A percentile compares a stretch with the other conserved stretches of the same genome.
Conservation (phyloP, 2,329 filamentous ascomycete genomes). For the Pseudogymnoascus sp. region DNA sequence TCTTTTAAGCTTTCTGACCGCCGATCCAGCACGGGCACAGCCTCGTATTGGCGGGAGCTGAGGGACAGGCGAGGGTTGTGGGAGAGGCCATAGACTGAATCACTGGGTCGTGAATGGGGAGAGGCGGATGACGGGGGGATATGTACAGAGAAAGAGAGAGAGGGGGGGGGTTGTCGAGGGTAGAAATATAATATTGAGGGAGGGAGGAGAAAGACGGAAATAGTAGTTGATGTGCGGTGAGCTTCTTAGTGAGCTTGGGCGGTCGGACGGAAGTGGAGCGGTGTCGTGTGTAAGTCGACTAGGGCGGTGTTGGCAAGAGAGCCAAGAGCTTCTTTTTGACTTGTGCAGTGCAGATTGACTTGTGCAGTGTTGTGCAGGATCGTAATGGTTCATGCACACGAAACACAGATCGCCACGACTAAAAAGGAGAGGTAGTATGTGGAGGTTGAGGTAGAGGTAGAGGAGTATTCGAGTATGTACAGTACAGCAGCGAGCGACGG, state of each 20-base stretch:
- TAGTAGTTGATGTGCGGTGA: slow-evolving; percentile 4
- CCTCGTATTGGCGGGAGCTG: background rate
- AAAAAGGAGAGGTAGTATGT: background rate
- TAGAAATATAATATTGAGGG: background rate
- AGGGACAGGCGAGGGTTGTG: background rate
- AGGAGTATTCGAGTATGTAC: background rate
- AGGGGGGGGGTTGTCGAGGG: background rate
- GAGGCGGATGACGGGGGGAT: background rate
- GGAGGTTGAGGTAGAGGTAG: background rate
- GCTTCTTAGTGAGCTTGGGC: background rate
- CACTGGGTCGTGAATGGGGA: background rate
- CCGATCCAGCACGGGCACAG: background rate
- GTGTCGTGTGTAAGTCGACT: background rate
- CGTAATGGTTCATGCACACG: background rate
- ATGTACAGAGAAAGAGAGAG: background rate
- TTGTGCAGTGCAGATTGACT: slow-evolving; percentile 3
- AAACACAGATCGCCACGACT: background rate
- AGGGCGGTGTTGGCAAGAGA: background rate
- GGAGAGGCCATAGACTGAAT: slow-evolving; percentile 3
- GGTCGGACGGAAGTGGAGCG: background rate
- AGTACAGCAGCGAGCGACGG: background rate
- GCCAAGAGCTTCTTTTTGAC: slow-evolving; percentile 1
- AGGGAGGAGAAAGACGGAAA: background rate
- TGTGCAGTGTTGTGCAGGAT: background rate
- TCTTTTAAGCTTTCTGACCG: slow-evolving; percentile 1